These are phyloP conservation scores for Cladophialophora chaetospira DNA, from an alignment of 2,329 filamentous ascomycete species.

Conservation along the genomic window DNA sequence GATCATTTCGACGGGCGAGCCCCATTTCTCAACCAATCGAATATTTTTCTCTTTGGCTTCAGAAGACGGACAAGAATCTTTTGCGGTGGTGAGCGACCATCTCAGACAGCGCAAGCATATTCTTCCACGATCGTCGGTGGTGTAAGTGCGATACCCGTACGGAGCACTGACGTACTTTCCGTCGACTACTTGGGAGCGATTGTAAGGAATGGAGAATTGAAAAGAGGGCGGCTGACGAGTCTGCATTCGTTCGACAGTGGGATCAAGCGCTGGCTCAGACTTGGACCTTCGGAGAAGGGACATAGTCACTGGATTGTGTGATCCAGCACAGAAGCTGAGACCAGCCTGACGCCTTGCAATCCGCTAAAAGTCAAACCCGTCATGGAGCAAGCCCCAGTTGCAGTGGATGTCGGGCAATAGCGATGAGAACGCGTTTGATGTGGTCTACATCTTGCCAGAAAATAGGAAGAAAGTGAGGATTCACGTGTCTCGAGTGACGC, in stretches of 20 bases:
- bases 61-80: background rate
- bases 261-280: background rate
- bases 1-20: constrained; percentile 3
- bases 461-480: too few relatives aligned
- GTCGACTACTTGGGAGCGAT: background rate
- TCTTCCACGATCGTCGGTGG: background rate
- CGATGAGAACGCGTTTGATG: too few relatives aligned
- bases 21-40: background rate
- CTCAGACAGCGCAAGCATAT: constrained; percentile 6
- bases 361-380: too few relatives aligned
- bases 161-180: background rate
- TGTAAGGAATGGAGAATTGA: background rate
- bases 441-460: too few relatives aligned
- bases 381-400: too few relatives aligned
- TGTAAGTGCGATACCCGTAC: background rate
- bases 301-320: background rate
- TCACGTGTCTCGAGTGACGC: too few relatives aligned
- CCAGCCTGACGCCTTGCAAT: too few relatives aligned
- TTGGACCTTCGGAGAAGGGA: background rate
- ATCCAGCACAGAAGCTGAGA: background rate
- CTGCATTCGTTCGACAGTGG: background rate
- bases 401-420: too few relatives aligned
- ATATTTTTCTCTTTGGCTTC: background rate
- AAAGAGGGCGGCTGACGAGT: background rate
- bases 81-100: background rate